Evolutionary conservation across 805 yeast genomes (phyloP), one percentile per base, ranked within the genome.

Genomic region (Zygosaccharomyces rouxii): DNA sequence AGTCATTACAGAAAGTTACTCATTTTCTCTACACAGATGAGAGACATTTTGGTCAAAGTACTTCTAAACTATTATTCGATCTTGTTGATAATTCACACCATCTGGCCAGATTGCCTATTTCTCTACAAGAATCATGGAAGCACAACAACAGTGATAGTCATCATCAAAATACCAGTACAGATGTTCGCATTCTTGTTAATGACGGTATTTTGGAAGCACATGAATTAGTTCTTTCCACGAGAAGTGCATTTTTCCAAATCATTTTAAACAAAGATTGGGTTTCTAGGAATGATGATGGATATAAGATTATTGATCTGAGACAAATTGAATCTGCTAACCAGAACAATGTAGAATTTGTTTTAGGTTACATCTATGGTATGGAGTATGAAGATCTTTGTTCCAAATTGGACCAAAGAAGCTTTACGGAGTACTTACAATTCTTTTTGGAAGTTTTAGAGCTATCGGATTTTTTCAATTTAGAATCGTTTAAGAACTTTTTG

Each of bases 171-270:
- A n/a, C 16, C 16, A 16, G 26, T 9, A 48, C 64, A 2, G 86
- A 83, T 57, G 73, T 79, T 2, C 55, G 56, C 0, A 64, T 87
- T 2, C 54, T 54, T 4, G 62, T 84, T n/a, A 52, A 65, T 1
- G 82, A 79, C 55, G 80, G 78, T 0, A 69, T 64, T 1, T 28
- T 75, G 0, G 48, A 51, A 3, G 75, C 78, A 5, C 80, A 80
- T 57, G 74, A 83, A 2, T 69, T 72, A 9, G 66, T 88, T 4
- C 58, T 89, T n/a, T 59, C 68, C 3, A 63, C 77, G 0, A 67
- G 95, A 50, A 78, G 83, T 41, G 80, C 79, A 0, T 86, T 74
- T 58, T 87, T 89, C 61, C 82, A 78, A 47, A 73, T 83, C 0
- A 54, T 80, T 2, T 71, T 85, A 30, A 75, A 83, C 0, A 59